These are phyloP conservation scores for Serendipita indica DNA, from an alignment of 768 basidiomycete genomes.

Conservation along the genomic window DNA sequence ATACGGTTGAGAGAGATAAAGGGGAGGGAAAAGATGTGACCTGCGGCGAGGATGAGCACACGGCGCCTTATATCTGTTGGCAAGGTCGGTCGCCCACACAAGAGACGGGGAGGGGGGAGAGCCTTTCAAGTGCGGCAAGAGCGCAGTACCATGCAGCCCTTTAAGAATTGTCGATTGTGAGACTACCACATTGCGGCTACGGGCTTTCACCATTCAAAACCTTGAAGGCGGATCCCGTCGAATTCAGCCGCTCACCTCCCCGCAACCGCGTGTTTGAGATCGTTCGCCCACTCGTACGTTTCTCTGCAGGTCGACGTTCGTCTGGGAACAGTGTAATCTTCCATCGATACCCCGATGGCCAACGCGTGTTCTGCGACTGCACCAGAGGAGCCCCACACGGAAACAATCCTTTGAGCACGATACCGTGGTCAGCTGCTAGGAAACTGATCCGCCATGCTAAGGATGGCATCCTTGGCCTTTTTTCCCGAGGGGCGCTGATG, in stretches of 20 bases:
- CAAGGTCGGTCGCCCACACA: too few species aligned
- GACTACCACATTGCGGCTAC: conserved; percentile 1
- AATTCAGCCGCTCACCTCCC: neutral
- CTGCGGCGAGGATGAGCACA: neutral
- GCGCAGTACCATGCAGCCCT: neutral
- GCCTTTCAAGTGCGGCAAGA: neutral
- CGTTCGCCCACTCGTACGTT: too few species aligned
- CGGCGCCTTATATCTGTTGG: neutral
- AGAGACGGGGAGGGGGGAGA: neutral
- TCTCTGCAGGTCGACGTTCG: neutral
- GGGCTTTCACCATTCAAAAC: conserved; percentile 1
- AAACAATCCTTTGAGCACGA: neutral
- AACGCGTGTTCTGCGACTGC: conserved; percentile 5
- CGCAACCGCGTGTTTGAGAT: conserved; percentile 4
- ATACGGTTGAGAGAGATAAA: neutral
- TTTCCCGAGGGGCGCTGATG: too few species aligned
- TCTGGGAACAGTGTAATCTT: neutral
- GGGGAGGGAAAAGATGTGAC: neutral
- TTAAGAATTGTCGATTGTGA: neutral
- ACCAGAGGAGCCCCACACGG: neutral
- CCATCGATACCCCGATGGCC: conserved; percentile 6
- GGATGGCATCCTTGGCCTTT: too few species aligned
- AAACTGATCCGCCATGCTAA: too few species aligned
- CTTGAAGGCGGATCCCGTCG: neutral
- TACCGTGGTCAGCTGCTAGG: too few species aligned